Percentiles rank a stretch among this genome's conserved stretches.
Evolutionary conservation across 345 rosid genomes (phyloP).

Genomic region (Cardamine occulta): DNA sequence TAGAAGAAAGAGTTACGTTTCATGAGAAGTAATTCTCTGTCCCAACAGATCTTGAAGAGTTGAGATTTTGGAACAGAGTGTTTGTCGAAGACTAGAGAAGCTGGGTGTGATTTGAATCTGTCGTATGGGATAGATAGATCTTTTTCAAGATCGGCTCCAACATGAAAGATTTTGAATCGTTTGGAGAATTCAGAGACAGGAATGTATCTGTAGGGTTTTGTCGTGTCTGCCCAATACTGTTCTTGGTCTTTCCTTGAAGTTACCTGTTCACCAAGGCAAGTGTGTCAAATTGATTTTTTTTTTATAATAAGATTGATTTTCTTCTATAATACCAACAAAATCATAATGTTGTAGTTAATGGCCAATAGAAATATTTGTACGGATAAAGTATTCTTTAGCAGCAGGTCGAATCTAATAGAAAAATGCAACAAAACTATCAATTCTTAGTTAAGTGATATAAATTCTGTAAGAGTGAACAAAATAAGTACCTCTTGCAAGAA

Average conservation of each 20-base stretch:
- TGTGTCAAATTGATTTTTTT: neutral
- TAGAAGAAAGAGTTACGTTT: constrained; percentile 71
- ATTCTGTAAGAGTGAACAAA: neutral
- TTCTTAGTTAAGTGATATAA: neutral
- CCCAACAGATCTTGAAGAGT: constrained; percentile 73
- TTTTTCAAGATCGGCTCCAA: constrained; percentile 58
- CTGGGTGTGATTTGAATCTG: constrained; percentile 62
- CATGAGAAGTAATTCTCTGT: constrained; percentile 77
- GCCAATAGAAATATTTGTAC: neutral
- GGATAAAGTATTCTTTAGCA: too few species aligned
- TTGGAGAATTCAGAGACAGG: constrained; percentile 63
- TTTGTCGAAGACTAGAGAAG: constrained; percentile 66
- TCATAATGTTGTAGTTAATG: too few species aligned
- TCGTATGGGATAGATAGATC: constrained; percentile 67
- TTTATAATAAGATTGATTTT: neutral
- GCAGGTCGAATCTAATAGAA: too few species aligned
- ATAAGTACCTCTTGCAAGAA: constrained; percentile 82
- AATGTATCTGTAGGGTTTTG: constrained; percentile 64
- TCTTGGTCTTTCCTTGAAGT: constrained; percentile 90
- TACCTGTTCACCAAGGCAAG: constrained; percentile 57
- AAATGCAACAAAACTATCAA: neutral
- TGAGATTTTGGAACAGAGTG: constrained; percentile 63
- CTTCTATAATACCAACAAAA: neutral
- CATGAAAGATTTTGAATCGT: constrained; percentile 68
- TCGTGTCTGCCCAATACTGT: constrained; percentile 77